Percentiles rank a stretch among this genome's conserved stretches.
Conservation (phyloP, 208 protist genomes). For the Leptomonas seymouri region DNA sequence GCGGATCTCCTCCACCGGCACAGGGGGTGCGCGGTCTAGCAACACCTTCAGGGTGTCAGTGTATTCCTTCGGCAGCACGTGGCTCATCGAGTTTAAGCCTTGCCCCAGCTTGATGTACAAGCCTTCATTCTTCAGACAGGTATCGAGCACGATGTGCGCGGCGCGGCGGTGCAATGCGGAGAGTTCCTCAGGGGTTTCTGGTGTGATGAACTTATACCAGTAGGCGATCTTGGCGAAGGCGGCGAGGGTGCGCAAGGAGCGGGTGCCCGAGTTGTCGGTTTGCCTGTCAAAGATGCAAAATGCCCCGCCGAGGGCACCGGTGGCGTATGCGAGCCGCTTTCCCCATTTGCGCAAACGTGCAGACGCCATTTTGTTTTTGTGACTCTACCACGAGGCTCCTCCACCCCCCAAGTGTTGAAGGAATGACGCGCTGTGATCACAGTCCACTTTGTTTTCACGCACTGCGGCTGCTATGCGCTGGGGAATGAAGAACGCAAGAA, state of each 20-base stretch:
- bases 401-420: too few species aligned
- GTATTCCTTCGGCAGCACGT: constrained; percentile 88
- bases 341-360: constrained; percentile 16
- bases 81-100: constrained; percentile 83
- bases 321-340: constrained; percentile 33
- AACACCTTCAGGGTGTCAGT: constrained; percentile 72
- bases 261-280: constrained; percentile 69
- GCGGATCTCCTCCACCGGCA: constrained; percentile 52
- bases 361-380: constrained; percentile 4
- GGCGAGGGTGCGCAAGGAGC: constrained; percentile 57
- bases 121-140: constrained; percentile 83
- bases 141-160: constrained; percentile 53
- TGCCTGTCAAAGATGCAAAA: constrained; percentile 43
- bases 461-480: too few species aligned
- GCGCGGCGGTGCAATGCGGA: constrained; percentile 48
- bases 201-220: constrained; percentile 72
- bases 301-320: constrained; percentile 21
- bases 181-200: constrained; percentile 61
- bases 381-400: too few species aligned
- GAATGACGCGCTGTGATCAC: too few species aligned
- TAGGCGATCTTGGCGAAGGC: constrained; percentile 42
- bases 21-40: constrained; percentile 66
- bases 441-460: too few species aligned
- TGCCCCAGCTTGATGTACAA: constrained; percentile 92
- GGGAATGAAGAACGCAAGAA: too few species aligned